Evolutionary conservation across 2,329 filamentous ascomycete species (phyloP).

Genomic region (Chaetomium sp.): DNA sequence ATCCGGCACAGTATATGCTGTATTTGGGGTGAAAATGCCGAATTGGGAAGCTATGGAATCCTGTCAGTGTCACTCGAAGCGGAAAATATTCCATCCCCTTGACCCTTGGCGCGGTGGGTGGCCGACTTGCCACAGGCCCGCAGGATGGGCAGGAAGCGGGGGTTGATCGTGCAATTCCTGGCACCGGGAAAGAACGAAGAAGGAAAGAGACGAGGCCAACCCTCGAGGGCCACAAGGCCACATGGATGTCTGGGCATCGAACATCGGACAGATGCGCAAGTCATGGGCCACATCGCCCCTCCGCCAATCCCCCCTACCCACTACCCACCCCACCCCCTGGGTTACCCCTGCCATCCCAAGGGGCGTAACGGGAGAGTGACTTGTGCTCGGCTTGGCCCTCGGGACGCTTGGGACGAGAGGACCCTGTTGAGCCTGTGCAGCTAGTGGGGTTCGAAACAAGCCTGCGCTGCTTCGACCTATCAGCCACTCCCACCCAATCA

Average conservation of each 20-base stretch:
- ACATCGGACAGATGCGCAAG: not conserved
- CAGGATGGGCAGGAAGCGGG: constrained; percentile 14
- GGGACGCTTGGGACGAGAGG: constrained; percentile 26
- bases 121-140: constrained; percentile 20
- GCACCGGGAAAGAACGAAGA: not conserved
- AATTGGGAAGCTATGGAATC: not conserved
- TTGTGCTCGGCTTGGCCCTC: constrained; percentile 14
- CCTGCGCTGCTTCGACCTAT: constrained; percentile 9
- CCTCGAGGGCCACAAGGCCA: not conserved
- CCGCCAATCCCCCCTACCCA: not conserved
- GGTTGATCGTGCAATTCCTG: constrained; percentile 6
- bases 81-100: not conserved
- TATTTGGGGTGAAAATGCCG: not conserved
- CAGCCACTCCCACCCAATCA: constrained; percentile 30
- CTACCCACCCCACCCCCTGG: too few species aligned
- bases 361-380: constrained; percentile 10
- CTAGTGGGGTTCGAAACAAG: constrained; percentile 34
- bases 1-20: not conserved
- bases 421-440: constrained; percentile 20
- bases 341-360: constrained; percentile 16
- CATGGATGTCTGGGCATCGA: not conserved
- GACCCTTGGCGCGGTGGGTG: constrained; percentile 4
- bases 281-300: not conserved
- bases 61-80: not conserved
- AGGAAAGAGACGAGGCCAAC: not conserved